These are phyloP conservation scores for Sicyos edulis DNA, from an alignment of 306 rosid species.

Conservation along the genomic window DNA sequence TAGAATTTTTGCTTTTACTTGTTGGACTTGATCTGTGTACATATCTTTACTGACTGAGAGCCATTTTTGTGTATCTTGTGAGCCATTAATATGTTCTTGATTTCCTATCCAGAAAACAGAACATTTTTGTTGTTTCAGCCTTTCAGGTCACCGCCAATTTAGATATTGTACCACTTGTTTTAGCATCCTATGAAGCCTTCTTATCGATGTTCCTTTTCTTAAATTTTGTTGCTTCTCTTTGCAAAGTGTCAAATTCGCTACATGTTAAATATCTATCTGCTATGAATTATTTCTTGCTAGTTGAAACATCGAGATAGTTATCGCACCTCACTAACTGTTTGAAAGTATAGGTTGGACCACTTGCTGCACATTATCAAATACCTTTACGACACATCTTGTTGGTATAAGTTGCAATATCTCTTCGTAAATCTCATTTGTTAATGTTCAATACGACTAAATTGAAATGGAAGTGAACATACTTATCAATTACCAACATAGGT, in stretches of 20 bases:
- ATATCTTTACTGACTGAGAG: too few species aligned
- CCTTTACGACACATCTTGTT: slow-evolving; percentile 84
- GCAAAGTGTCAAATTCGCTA: not conserved
- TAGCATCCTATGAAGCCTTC: not conserved
- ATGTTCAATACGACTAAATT: not conserved
- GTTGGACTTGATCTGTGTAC: too few species aligned
- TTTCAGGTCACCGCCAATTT: not conserved
- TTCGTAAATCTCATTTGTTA: slow-evolving; percentile 6
- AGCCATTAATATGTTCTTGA: too few species aligned
- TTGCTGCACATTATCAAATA: slow-evolving; percentile 80
- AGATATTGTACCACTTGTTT: not conserved
- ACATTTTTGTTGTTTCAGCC: not conserved
- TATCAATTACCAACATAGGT: slow-evolving; percentile 37
- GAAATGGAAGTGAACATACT: not conserved
- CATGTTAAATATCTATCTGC: not conserved
- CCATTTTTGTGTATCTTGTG: too few species aligned
- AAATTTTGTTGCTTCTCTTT: not conserved
- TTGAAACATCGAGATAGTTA: not conserved
- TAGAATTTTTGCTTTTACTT: too few species aligned
- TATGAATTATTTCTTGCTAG: not conserved
- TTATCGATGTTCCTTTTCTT: not conserved
- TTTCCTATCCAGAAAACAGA: too few species aligned
- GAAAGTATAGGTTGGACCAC: slow-evolving; percentile 71
- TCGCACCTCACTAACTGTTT: not conserved
- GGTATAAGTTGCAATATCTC: slow-evolving; percentile 35